Base-by-base conservation (phyloP, 768 basidiomycete species). In the Collybia mongolica region DNA sequence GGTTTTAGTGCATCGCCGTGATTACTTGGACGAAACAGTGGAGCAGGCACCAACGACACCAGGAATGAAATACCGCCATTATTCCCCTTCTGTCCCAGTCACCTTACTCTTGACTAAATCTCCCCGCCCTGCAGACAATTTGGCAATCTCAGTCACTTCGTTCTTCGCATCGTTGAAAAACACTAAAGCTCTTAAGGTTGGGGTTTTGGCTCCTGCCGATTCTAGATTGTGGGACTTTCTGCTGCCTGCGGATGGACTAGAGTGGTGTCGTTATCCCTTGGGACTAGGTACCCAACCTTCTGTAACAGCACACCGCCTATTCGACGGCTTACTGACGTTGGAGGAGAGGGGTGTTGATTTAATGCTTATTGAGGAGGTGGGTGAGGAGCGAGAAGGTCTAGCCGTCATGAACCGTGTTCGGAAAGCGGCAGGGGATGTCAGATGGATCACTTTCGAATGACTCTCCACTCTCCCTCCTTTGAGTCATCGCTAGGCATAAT, bases 1-100 rank as follows among this genome's bases (percentile, higher is more conserved):
- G 14, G 86, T 93, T 23, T 73, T 93, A 47, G 90, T 93, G 11
- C 88, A 93, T 63, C 75, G 79, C 46, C 81, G 90, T 11, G 91
- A 96, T 65, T 95, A 85, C 61, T 58, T 70, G 26, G 89, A 90
- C 60, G 73, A 80, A 35, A 67, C 66, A n/a, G 72, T 89, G 50
- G 90, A 93, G 64, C 73, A 75, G 35, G 80, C 84, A 0, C 97
- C 97, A 7, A 93, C 93, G 6, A 98, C 97, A 0, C 97, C 97
- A 2, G 97, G 97, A 26, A 97, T 98, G 95, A 99, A 99, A 70
- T 99, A 99, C 66, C 82, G 88, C 44, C 97, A 99, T 70, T 99
- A 99, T 65, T 89, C 95, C 19, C 97, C 97, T 2, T 73, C 86
- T 1, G 85, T 94, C 3, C 93, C 93, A 2, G 90, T 98, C 24